phyloP scores from a whole-genome alignment of 176 grass and related monocot species.

The Avena insularis region DNA sequence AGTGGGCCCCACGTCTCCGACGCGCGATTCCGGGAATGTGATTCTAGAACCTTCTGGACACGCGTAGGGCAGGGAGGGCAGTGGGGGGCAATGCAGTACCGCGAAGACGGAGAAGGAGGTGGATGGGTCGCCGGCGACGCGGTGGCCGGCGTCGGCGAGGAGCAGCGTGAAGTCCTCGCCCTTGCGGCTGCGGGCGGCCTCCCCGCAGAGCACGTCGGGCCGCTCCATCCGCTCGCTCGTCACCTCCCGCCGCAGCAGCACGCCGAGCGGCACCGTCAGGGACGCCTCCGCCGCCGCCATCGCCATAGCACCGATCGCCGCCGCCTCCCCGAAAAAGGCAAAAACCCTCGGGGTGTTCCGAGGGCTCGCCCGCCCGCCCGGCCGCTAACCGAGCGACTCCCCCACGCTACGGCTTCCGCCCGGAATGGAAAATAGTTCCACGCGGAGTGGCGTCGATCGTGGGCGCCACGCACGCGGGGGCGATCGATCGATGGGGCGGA shows the following conservation, averaged over 20 bases:
- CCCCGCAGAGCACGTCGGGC: constrained; percentile 80
- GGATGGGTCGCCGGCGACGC: constrained; percentile 71
- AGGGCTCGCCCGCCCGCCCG: neutral
- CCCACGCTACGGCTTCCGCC: neutral
- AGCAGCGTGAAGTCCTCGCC: constrained; percentile 95
- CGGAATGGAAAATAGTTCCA: neutral
- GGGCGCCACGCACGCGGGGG: constrained; percentile 43
- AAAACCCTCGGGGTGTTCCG: constrained; percentile 12
- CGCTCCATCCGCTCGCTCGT: constrained; percentile 90
- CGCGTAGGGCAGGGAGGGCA: neutral
- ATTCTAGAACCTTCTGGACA: constrained; percentile 18
- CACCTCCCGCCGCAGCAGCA: constrained; percentile 88
- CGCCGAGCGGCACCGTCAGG: constrained; percentile 68
- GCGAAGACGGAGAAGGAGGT: constrained; percentile 96
- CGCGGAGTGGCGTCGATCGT: constrained; percentile 22
- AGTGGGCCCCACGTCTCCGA: constrained; percentile 33
- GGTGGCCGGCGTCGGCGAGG: constrained; percentile 55
- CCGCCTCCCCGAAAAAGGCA: neutral
- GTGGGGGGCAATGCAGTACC: constrained; percentile 54
- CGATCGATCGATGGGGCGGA: neutral
- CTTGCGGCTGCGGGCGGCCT: constrained; percentile 82
- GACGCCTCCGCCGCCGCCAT: constrained; percentile 22
- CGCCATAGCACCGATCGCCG: constrained; percentile 27
- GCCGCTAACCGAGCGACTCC: neutral
- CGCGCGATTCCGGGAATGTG: neutral